phyloP scores from a whole-genome alignment of 1,139 yeast species.

The Diutina ranongensis region DNA sequence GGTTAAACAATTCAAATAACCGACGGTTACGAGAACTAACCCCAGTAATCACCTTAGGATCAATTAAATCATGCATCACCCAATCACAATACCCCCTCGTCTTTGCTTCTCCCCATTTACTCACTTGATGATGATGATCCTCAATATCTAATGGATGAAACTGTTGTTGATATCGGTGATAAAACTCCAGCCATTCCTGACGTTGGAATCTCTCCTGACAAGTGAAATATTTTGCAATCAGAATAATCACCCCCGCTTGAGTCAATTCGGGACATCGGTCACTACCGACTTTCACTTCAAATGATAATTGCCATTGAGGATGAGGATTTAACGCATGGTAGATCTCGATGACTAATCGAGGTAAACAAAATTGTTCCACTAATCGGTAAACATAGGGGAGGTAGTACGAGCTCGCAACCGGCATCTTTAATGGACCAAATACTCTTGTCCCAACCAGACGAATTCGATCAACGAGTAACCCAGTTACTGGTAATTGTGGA shows the following conservation, averaged over 20 bases:
- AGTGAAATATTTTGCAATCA: neutral
- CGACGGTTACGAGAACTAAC: neutral
- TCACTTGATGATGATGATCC: neutral
- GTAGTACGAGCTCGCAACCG: neutral
- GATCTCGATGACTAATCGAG: neutral
- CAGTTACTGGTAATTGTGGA: neutral
- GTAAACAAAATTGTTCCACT: neutral
- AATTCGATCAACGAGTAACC: neutral
- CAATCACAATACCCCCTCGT: neutral
- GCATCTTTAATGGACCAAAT: neutral
- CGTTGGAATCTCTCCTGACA: neutral
- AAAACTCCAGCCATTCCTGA: neutral
- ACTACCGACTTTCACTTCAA: neutral
- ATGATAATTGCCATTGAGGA: neutral
- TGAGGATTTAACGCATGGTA: neutral
- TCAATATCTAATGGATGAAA: slow-evolving; percentile 1
- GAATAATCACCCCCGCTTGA: neutral
- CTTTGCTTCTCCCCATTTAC: neutral
- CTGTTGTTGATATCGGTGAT: neutral
- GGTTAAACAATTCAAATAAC: neutral
- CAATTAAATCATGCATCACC: neutral
- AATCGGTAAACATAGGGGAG: neutral
- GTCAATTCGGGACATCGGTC: neutral
- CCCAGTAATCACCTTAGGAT: neutral
- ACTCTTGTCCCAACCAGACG: neutral